Base-by-base conservation (phyloP, 306 rosid species). In the Alnus rubra region DNA sequence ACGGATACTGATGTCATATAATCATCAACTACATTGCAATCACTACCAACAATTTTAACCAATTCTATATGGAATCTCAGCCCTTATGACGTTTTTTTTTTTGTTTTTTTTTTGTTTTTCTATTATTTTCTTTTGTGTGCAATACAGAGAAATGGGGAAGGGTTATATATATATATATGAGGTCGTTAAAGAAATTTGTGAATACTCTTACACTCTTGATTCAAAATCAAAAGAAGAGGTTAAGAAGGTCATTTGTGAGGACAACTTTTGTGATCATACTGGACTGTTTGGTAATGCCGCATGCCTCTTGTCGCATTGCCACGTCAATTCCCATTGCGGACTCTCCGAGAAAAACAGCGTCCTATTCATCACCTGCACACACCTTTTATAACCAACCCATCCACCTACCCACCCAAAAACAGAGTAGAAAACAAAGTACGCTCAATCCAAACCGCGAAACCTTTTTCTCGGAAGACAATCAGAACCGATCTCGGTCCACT, bases 241-340 rank as follows among this genome's bases (percentile, higher is more conserved):
- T 30, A 73, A 8, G 2, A 68, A 2, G 19, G 76, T 67, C 44
- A 74, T 69, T 69, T 44, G 7, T 0, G 3, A 78, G 73, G 0
- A 0, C 11, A 0, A 28, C 0, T 23, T 23, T 23, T 23, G 28
- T 23, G 28, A 23, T 23, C 28, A 0, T 23, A 23, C 28, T 23
- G 86, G 75, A 59, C 73, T 47, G 47, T 81, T 87, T 76, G 88
- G 86, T 73, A 73, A 51, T n/a, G 12, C 69, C 84, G 80, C 62
- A 54, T 15, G 42, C 2, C 3, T 9, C 1, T 60, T 73, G 84
- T 85, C 78, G 9, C 53, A 14, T 53, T 39, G 9, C 68, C 45
- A 50, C 55, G 69, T 4, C 37, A 18, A 16, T 42, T 7, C 69
- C 5, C 5, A 23, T 60, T 6, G 82, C 88, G 86, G 90, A 81